These are phyloP conservation scores for Ophiostoma australiae DNA, from an alignment of 2,329 filamentous ascomycete species.

Conservation along the genomic window DNA sequence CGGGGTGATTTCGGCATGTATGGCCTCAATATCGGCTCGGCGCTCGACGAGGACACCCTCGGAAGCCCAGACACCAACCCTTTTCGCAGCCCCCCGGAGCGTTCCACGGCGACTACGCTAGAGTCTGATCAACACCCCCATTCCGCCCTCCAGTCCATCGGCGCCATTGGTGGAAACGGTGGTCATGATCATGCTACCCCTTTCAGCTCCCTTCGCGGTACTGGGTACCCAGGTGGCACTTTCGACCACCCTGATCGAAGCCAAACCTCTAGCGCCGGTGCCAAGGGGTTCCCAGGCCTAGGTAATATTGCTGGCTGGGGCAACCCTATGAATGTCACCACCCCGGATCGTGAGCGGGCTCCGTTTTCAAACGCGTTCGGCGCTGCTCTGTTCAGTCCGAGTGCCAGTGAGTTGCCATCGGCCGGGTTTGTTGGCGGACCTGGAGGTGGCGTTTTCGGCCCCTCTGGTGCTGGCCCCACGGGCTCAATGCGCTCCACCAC, in stretches of 20 bases:
- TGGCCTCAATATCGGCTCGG: constrained; percentile 52
- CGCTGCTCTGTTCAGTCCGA: constrained; percentile 71
- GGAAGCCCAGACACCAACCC: constrained; percentile 94
- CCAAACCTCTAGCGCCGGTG: constrained; percentile 83
- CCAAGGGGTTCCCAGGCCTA: constrained; percentile 64
- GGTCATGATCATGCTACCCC: constrained; percentile 42
- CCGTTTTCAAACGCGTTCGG: constrained; percentile 61
- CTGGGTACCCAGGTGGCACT: constrained; percentile 37
- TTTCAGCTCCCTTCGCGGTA: constrained; percentile 53
- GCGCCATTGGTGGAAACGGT: constrained; percentile 38
- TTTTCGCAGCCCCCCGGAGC: constrained; percentile 79
- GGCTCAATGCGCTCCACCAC: constrained; percentile 63
- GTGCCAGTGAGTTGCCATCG: constrained; percentile 68
- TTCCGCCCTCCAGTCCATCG: neutral
- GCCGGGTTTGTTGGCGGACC: constrained; percentile 58
- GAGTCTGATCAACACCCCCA: constrained; percentile 30
- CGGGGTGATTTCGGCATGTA: constrained; percentile 59
- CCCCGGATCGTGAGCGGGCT: constrained; percentile 61
- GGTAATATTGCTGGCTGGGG: constrained; percentile 60
- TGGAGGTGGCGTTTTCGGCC: constrained; percentile 25
- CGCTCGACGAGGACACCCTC: constrained; percentile 62
- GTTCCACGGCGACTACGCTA: constrained; percentile 45
- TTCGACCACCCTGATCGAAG: constrained; percentile 80
- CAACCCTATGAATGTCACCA: constrained; percentile 54
- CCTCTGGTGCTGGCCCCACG: constrained; percentile 45